Evolutionary conservation across 257 asterid species (phyloP).

Genomic region (Forsythia suspensa): DNA sequence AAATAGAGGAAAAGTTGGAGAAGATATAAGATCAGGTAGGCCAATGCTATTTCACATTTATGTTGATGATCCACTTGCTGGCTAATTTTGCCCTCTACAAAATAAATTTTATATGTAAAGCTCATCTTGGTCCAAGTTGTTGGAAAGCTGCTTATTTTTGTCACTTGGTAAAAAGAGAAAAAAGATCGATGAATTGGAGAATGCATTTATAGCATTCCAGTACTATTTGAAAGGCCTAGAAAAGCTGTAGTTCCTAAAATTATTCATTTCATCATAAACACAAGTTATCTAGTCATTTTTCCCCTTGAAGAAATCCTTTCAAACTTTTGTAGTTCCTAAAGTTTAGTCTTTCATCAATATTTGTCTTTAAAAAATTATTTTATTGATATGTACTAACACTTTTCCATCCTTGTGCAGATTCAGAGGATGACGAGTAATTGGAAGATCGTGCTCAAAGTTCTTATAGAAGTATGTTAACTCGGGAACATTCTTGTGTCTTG

Average conservation of each 20-base stretch:
- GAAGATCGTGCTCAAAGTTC: neutral
- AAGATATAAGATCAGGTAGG: constrained; percentile 95
- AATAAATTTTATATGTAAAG: no score
- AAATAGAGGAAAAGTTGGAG: constrained; percentile 90
- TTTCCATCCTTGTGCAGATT: neutral
- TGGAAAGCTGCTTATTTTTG: neutral
- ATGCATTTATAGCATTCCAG: no score
- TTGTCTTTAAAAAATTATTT: neutral
- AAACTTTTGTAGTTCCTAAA: neutral
- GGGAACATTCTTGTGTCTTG: neutral
- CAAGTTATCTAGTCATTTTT: neutral
- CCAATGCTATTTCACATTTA: neutral
- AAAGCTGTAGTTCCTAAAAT: neutral
- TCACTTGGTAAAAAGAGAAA: neutral
- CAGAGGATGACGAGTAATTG: neutral
- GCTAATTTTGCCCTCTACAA: no score
- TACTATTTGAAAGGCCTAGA: no score
- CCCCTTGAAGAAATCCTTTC: neutral
- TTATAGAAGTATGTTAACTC: neutral
- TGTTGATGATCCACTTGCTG: neutral
- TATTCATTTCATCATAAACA: neutral
- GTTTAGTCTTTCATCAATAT: neutral
- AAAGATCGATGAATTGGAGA: no score
- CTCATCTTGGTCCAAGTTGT: neutral
- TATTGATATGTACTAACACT: neutral